A percentile compares a stretch with the other conserved stretches of the same genome.
These are phyloP conservation scores for Petunia secreta DNA, from an alignment of 257 asterid genomes.

Conservation along the genomic window DNA sequence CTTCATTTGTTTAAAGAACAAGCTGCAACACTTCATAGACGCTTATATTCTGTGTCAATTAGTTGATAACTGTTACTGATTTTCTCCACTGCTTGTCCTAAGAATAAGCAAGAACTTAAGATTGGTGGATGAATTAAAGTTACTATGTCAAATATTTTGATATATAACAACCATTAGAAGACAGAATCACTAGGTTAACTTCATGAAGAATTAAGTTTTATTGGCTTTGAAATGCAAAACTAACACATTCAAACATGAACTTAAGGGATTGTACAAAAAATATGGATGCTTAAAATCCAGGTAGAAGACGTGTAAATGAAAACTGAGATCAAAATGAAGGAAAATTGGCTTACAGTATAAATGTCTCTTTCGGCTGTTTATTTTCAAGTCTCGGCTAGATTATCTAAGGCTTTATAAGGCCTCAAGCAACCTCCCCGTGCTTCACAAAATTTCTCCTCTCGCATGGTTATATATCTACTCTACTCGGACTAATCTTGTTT, in stretches of 20 bases:
- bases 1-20: not conserved
- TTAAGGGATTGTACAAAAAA: not conserved
- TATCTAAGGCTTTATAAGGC: too few species aligned
- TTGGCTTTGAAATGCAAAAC: constrained; percentile 1
- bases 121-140: not conserved
- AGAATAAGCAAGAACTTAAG: not conserved
- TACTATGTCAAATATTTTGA: not conserved
- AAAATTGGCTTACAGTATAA: too few species aligned
- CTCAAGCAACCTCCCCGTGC: too few species aligned
- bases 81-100: not conserved
- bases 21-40: not conserved
- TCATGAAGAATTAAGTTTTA: not conserved
- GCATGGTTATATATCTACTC: too few species aligned
- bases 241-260: not conserved
- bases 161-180: not conserved
- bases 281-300: too few species aligned
- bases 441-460: too few species aligned
- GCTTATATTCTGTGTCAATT: not conserved
- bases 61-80: not conserved
- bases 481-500: too few species aligned
- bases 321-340: too few species aligned
- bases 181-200: not conserved
- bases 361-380: too few species aligned
- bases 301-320: too few species aligned
- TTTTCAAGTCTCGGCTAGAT: too few species aligned